These are phyloP conservation scores for Fusarium sp. DNA, from an alignment of 2,329 filamentous ascomycete genomes.

Conservation along the genomic window DNA sequence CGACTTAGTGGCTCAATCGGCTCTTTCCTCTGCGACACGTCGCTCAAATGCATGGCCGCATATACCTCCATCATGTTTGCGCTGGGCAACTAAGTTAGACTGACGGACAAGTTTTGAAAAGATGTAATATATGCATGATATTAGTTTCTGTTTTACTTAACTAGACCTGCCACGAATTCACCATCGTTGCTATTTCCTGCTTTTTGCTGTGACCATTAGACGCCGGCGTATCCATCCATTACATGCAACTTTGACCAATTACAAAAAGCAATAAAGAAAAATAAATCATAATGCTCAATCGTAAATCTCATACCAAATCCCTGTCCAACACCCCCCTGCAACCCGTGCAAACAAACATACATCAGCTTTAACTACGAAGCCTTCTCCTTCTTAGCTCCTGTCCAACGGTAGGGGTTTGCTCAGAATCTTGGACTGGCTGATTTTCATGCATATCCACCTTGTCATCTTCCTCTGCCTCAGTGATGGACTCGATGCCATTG, in stretches of 20 bases:
- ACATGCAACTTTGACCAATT: slow-evolving; percentile 2
- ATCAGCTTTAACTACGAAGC: slow-evolving; percentile 39
- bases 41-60: slow-evolving; percentile 55
- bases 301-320: slow-evolving; percentile 14
- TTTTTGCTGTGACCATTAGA: slow-evolving; percentile 26
- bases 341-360: neutral
- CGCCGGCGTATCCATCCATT: slow-evolving; percentile 23
- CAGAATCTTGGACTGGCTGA: neutral
- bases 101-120: neutral
- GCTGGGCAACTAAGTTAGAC: slow-evolving; percentile 41
- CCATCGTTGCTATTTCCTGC: slow-evolving; percentile 20
- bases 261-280: neutral
- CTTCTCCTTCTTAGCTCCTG: slow-evolving; percentile 46
- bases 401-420: slow-evolving; percentile 23
- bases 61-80: slow-evolving; percentile 53
- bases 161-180: slow-evolving; percentile 13
- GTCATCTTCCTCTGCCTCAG: slow-evolving; percentile 37
- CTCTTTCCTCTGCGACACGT: slow-evolving; percentile 48
- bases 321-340: neutral
- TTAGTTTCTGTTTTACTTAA: slow-evolving; percentile 14
- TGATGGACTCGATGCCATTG: slow-evolving; percentile 67
- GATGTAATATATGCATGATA: slow-evolving; percentile 6
- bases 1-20: slow-evolving; percentile 48
- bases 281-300: slow-evolving; percentile 27
- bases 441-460: slow-evolving; percentile 17